phyloP scores from a whole-genome alignment of 2,329 filamentous ascomycete species.

The Apiospora koreana region DNA sequence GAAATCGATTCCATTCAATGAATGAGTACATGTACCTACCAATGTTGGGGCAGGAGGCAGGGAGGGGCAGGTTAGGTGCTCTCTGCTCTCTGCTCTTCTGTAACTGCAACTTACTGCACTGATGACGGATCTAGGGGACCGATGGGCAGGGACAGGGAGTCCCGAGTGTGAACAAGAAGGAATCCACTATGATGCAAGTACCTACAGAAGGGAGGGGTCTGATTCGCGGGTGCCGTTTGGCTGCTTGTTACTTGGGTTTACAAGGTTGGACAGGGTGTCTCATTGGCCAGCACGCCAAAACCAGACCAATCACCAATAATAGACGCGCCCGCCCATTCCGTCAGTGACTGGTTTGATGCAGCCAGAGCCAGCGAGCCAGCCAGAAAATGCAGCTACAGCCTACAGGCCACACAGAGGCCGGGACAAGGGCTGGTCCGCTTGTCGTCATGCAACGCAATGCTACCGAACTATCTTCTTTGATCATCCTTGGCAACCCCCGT shows the following conservation, averaged over 20 bases:
- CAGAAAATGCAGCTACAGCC: too few species aligned
- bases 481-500: neutral
- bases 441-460: conserved; percentile 7
- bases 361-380: too few species aligned
- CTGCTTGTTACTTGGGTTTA: neutral
- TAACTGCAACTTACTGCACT: neutral
- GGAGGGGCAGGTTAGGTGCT: too few species aligned
- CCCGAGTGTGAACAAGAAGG: neutral
- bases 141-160: neutral
- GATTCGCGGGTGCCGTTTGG: neutral
- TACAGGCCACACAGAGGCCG: too few species aligned
- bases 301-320: neutral
- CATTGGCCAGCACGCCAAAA: neutral
- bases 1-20: neutral
- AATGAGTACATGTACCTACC: too few species aligned
- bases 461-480: neutral
- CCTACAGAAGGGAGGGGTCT: neutral
- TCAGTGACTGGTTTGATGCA: neutral
- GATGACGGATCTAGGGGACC: conserved; percentile 6
- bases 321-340: neutral
- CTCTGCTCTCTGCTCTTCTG: too few species aligned
- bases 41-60: neutral
- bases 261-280: neutral
- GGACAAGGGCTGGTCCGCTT: too few species aligned
- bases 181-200: conserved; percentile 4